These are phyloP conservation scores for Mycena citricolor DNA, from an alignment of 1,284 basidiomycete genomes.

Conservation along the genomic window DNA sequence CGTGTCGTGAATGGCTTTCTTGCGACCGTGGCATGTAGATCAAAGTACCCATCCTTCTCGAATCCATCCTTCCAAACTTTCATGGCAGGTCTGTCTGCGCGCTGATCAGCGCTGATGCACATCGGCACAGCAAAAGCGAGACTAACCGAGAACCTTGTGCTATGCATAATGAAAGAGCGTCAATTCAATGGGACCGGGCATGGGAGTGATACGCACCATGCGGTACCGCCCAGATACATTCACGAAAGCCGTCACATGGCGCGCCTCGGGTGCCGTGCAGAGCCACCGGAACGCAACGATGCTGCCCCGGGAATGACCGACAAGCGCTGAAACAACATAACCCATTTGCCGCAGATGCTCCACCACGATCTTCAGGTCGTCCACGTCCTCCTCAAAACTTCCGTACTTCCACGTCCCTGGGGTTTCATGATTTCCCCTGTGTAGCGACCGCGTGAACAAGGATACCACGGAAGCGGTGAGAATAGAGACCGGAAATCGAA, in stretches of 20 bases:
- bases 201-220: conserved; percentile 41
- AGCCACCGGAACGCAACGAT: conserved; percentile 68
- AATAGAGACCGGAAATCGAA: conserved; percentile 91
- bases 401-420: conserved; percentile 63
- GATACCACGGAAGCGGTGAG: not conserved
- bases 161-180: conserved; percentile 8
- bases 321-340: conserved; percentile 64
- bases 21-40: conserved; percentile 61
- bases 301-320: conserved; percentile 75
- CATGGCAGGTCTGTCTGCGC: conserved; percentile 37
- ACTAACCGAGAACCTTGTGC: conserved; percentile 24
- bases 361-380: conserved; percentile 66
- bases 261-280: conserved; percentile 56
- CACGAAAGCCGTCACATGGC: conserved; percentile 54
- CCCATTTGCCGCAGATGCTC: conserved; percentile 55
- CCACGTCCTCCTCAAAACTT: conserved; percentile 55
- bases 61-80: conserved; percentile 48
- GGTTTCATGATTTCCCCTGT: conserved; percentile 74
- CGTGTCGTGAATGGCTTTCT: conserved; percentile 51
- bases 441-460: conserved; percentile 1
- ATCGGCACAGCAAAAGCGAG: not conserved
- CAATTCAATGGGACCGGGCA: conserved; percentile 5
- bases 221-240: conserved; percentile 74
- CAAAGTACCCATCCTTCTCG: conserved; percentile 53
- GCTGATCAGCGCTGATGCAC: conserved; percentile 6